Base-by-base conservation (phyloP, 2,329 filamentous ascomycete species). In the Penicillium sp. region DNA sequence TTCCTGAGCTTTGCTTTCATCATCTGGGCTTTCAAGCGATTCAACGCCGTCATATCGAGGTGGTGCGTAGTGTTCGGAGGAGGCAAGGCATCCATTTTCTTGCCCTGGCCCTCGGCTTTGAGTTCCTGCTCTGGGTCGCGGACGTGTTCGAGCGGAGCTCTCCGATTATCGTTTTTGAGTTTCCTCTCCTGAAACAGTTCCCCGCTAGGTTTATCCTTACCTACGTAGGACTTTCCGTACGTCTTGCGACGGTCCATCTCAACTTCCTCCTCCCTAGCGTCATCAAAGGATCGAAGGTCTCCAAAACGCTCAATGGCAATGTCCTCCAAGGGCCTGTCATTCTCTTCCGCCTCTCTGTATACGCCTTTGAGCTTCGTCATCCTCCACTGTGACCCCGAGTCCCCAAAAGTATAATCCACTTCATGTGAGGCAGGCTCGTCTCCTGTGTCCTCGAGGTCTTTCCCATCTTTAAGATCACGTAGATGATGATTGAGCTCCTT, bases 291-390 rank as follows among this genome's bases (percentile, higher is more conserved):
- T 26, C 86, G 83, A 14, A 99, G 69, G 61, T 84, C 85, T 2
- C 92, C 93, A 67, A 89, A 97, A 11, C 90, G 82, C 63, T 96
- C 89, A 35, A 89, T 65, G 0, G 92, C 94, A 45, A 97, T 79
- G 1, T 96, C 90, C 7, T 97, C 93, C 0, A 95, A 80, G 0
- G 83, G 66, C n/a, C 81, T 81, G 0, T 86, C 86, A 0, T 79
- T 86, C 64, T 94, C 87, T 62, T 95, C 81, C 0, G 91, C 90
- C 50, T 87, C 82, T 26, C 84, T 83, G 71, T 96, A 96, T 2
- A 96, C 90, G 10, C 86, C 88, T 61, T 89, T 91, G 30, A 99
- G 83, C 72, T 92, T 97, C 6, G 88, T 96, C 92, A 99, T 96
- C 46, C 95, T 87, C 94, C 95, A 99, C 64, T 91, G 84, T 13